Base-by-base conservation (phyloP, 2,329 filamentous ascomycete species). In the Colletotrichum paranaense region DNA sequence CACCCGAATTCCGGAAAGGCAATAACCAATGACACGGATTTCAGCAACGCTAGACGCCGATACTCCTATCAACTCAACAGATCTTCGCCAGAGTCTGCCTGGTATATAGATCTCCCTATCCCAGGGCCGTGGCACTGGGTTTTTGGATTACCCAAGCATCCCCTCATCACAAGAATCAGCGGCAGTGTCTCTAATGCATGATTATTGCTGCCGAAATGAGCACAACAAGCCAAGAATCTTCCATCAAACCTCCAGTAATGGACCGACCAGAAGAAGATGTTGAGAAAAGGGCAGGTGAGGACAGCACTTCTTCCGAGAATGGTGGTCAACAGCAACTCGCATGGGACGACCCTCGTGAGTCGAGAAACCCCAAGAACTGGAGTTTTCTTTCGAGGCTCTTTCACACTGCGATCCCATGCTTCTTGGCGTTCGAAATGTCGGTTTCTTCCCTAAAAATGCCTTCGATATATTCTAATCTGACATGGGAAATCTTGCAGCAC, bases 321-420 rank as follows among this genome's bases (percentile, higher is more conserved):
- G 60, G n/a, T 14, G 16, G 3, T 4, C 59, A 35, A 5, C 55
- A 65, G 14, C 66, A 11, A 1, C 32, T 73, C 1, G 30, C 59
- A 24, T 73, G 60, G 67, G 70, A 73, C 9, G 67, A 76, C 12
- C 73, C 73, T 3, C 67, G 68, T 19, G 75, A 76, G 14, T 52
- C 14, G 4, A 57, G 75, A 26, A 76, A 76, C 35, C 73, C 75
- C 14, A 63, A 42, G 12, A 76, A 75, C 60, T 76, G 75, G 73
- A 66, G 63, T n/a, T 28, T 60, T 1, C 19, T 58, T 1, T 35
- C 65, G 19, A 64, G 53, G 16, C 30, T 62, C 30, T 55, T 76
- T 1, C 74, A 76, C 49, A 76, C 70, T 3, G 62, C 70, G 12
- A 72, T 76, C 4, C 74, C 74, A 1, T 74, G 74, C 68, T 64